A percentile compares a stretch with the other conserved stretches of the same genome.
These are phyloP conservation scores for Phaeosphaeriaceae sp. DNA, from an alignment of 2,329 filamentous ascomycete genomes.

Conservation along the genomic window DNA sequence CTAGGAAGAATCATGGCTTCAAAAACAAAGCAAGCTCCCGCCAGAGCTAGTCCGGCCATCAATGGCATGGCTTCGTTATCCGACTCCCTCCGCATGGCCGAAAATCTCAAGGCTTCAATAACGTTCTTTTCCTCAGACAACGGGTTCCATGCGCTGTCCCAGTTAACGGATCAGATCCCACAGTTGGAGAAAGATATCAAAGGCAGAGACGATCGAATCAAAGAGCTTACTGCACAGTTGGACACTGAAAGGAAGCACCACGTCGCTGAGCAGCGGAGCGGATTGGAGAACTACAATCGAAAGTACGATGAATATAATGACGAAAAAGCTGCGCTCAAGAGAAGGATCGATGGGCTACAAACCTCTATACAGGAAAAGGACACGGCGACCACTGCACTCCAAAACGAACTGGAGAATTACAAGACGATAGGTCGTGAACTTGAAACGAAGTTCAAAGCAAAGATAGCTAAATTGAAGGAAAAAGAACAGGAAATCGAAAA, in stretches of 20 bases:
- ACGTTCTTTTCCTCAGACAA: neutral
- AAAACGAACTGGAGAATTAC: neutral
- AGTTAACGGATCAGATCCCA: neutral
- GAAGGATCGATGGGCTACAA: neutral
- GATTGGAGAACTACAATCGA: neutral
- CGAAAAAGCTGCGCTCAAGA: neutral
- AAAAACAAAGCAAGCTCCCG: too few species aligned
- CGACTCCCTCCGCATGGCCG: neutral
- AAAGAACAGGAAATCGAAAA: neutral
- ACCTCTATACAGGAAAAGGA: neutral
- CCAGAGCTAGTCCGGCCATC: neutral
- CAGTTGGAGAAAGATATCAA: neutral
- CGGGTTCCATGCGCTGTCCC: neutral
- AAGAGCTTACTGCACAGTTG: neutral
- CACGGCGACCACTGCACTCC: neutral
- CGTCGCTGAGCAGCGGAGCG: neutral
- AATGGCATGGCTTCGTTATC: neutral
- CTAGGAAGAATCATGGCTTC: too few species aligned
- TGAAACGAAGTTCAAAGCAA: neutral
- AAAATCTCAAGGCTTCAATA: constrained; percentile 1
- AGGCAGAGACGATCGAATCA: neutral
- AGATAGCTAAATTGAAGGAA: constrained; percentile 1
- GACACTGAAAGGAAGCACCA: neutral
- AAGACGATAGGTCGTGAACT: neutral
- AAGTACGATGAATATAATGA: constrained; percentile 5